These are phyloP conservation scores for Silene noctiflora DNA, from an alignment of 179 eudicot genomes.

Conservation along the genomic window DNA sequence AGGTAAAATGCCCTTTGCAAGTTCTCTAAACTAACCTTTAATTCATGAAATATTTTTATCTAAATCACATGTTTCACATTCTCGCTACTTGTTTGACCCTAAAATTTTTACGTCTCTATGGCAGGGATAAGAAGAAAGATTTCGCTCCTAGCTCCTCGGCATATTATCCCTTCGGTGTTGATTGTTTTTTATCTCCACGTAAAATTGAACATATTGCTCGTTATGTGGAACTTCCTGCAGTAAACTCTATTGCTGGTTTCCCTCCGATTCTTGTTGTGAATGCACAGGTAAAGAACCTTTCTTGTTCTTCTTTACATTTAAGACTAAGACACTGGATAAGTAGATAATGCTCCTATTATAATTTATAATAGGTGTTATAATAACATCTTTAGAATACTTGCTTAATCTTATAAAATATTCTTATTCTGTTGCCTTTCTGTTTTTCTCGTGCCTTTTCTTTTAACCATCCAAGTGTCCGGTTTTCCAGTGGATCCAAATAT, in stretches of 20 bases:
- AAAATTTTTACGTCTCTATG: constrained; percentile 7
- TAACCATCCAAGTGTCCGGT: neutral
- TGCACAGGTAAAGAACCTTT: constrained; percentile 60
- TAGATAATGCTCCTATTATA: neutral
- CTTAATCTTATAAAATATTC: neutral
- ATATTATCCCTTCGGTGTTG: constrained; percentile 88
- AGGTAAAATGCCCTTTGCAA: constrained; percentile 43
- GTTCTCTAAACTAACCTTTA: neutral
- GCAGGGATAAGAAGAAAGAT: constrained; percentile 95
- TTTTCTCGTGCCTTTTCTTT: neutral
- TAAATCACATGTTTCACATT: neutral
- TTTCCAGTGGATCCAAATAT: neutral
- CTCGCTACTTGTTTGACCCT: constrained; percentile 11
- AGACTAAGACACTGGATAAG: neutral
- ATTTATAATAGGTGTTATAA: no score
- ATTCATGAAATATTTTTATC: neutral
- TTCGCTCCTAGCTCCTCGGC: constrained; percentile 72
- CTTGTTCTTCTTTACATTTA: constrained; percentile 1
- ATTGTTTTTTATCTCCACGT: constrained; percentile 71
- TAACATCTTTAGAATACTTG: neutral
- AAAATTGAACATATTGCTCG: constrained; percentile 94
- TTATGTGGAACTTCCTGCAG: constrained; percentile 70
- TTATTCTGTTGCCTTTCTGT: neutral
- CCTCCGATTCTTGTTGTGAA: constrained; percentile 91
- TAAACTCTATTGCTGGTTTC: constrained; percentile 51